phyloP scores from a whole-genome alignment of 805 yeast genomes.

The Sugiyamaella valdiviana region DNA sequence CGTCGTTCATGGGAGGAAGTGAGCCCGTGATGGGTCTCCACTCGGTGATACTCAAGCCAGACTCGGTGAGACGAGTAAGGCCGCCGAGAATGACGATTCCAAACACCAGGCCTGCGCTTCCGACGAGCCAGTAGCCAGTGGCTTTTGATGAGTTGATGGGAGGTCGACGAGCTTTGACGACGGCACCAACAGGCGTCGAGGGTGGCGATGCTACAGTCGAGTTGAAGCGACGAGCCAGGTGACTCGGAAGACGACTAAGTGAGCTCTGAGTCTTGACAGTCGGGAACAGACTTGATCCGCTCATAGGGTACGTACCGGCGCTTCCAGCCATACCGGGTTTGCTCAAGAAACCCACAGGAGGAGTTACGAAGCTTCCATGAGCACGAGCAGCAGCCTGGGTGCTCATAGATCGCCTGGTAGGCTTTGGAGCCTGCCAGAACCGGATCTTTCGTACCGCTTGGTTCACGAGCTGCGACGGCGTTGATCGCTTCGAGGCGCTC shows the following conservation, averaged over 20 bases:
- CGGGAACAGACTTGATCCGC: not conserved
- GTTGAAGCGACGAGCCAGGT: too few species aligned
- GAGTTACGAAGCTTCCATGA: too few species aligned
- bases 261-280: not conserved
- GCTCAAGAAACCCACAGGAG: too few species aligned
- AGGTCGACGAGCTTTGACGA: constrained; percentile 4
- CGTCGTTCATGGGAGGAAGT: constrained; percentile 74
- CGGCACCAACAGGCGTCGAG: not conserved
- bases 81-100: constrained; percentile 98
- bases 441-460: not conserved
- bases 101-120: constrained; percentile 82
- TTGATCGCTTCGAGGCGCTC: not conserved
- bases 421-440: not conserved
- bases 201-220: not conserved
- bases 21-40: constrained; percentile 98
- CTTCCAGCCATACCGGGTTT: not conserved
- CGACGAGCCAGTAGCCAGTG: constrained; percentile 84
- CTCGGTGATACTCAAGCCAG: constrained; percentile 93
- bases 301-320: not conserved
- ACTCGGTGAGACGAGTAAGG: constrained; percentile 87
- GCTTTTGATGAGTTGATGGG: constrained; percentile 42
- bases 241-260: not conserved
- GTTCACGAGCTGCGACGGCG: not conserved
- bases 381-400: too few species aligned
- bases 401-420: not conserved